These are phyloP conservation scores for Purshia tridentata DNA, from an alignment of 306 rosid genomes.

Conservation along the genomic window DNA sequence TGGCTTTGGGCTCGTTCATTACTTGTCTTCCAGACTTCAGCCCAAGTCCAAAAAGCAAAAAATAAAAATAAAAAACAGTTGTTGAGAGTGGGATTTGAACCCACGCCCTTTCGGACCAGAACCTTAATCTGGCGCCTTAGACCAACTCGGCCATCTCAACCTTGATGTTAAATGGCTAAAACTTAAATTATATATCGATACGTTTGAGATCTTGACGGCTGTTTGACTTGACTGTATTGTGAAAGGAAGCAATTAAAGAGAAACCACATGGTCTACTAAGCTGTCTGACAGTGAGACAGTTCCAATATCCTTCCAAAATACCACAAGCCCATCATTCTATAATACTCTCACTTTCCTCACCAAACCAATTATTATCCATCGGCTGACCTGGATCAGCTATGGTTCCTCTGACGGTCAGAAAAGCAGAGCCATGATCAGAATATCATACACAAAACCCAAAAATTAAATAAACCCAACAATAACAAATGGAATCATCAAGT, in stretches of 20 bases:
- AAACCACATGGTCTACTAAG: neutral
- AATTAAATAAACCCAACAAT: neutral
- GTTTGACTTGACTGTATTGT: too few species aligned
- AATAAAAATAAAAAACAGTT: neutral
- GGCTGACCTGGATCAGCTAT: neutral
- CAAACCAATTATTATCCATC: neutral
- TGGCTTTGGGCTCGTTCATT: too few species aligned
- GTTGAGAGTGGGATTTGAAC: slow-evolving; percentile 28
- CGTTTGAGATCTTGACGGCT: too few species aligned
- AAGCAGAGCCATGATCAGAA: neutral
- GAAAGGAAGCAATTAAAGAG: neutral
- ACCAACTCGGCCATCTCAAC: slow-evolving; percentile 30
- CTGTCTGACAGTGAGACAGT: neutral
- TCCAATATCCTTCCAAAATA: slow-evolving; percentile 6
- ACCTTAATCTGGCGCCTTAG: slow-evolving; percentile 29
- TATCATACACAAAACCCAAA: neutral
- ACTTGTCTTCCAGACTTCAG: too few species aligned
- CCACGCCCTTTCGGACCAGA: slow-evolving; percentile 29
- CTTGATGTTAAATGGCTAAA: neutral
- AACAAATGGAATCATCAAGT: neutral
- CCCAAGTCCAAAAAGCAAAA: neutral
- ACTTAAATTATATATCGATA: too few species aligned
- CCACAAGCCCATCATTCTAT: slow-evolving; percentile 11
- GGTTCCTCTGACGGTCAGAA: neutral
- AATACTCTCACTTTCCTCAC: neutral